A percentile compares a stretch with the other conserved stretches of the same genome.
These are phyloP conservation scores for Diaporthe vexans DNA, from an alignment of 2,329 filamentous ascomycete genomes.

Conservation along the genomic window DNA sequence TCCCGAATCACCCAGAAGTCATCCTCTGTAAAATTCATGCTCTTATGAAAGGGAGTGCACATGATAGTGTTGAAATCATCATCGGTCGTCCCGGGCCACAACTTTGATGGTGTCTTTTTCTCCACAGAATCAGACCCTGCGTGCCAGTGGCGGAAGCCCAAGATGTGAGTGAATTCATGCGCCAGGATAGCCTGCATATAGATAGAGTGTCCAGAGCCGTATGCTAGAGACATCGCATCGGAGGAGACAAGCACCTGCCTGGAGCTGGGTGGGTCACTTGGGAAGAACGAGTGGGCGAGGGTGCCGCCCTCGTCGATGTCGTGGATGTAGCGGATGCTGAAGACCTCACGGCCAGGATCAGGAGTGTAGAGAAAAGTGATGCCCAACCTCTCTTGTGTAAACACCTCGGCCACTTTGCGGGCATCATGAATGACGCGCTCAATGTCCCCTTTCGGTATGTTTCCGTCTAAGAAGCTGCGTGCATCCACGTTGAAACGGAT, in stretches of 20 bases:
- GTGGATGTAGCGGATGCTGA: background rate
- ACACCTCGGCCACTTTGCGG: no score
- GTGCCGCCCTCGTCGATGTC: no score
- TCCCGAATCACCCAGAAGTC: background rate
- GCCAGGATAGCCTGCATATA: background rate
- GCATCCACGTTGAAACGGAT: no score
- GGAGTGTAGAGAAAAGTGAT: background rate
- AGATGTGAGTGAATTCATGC: background rate
- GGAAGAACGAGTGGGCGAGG: background rate
- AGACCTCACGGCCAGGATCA: background rate
- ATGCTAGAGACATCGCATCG: background rate
- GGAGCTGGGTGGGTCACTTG: background rate
- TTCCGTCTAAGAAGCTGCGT: no score
- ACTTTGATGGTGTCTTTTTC: background rate
- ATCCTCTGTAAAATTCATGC: background rate
- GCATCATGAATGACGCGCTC: no score
- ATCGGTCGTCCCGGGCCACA: background rate
- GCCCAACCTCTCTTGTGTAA: background rate
- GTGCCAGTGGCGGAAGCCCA: background rate
- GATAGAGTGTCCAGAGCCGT: no score
- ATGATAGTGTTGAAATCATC: background rate
- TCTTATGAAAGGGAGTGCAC: background rate
- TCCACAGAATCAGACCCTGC: background rate
- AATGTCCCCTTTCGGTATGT: no score
- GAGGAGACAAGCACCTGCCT: background rate